Evolutionary conservation across 257 asterid species (phyloP), one percentile per base, ranked within the genome.

Genomic region (Parsonsia alboflavescens): DNA sequence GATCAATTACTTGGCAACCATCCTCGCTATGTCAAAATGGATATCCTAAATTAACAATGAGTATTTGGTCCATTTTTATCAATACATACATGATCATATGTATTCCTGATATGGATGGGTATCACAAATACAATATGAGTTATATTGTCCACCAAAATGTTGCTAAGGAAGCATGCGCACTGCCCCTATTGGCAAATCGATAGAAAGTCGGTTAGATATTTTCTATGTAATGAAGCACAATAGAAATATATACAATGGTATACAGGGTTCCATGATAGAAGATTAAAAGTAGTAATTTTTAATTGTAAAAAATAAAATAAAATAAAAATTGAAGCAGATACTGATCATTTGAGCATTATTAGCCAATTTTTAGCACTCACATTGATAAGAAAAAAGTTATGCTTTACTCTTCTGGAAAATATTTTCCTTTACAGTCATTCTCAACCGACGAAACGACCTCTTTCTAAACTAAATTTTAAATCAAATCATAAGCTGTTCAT

Each of bases 371-470:
- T 0, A 33, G 53, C 72, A 63, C 72, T 69, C 39, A 68, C 36
- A 59, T 57, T 68, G 68, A 56, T 26, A 11, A 7, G 1, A 19
- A 65, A 59, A 74, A 28, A 21, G 0, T 12, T 4, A 36, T 36
- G 22, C 39, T 41, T 66, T 65, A 65, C 53, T 16, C 61, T 24
- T 50, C 11, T 15, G 22, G 41, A 26, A 75, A 75, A 21, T 66
- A 39, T 41, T 15, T 65, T 75, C 30, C 56, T 41, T 75, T 52
- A 75, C 73, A 41, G 66, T 75, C 67, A 53, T 56, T 46, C 78
- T 75, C 73, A 75, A 66, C 68, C 73, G 22, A 52, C 17, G 67
- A 53, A 75, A 50, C 46, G 56, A 66, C 57, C 39, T 10, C 68
- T 66, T 75, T 53, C 13, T 52, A 53, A 75, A 73, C 76, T 71